These are phyloP conservation scores for Xylaria arbuscula DNA, from an alignment of 2,329 filamentous ascomycete species.

Conservation along the genomic window DNA sequence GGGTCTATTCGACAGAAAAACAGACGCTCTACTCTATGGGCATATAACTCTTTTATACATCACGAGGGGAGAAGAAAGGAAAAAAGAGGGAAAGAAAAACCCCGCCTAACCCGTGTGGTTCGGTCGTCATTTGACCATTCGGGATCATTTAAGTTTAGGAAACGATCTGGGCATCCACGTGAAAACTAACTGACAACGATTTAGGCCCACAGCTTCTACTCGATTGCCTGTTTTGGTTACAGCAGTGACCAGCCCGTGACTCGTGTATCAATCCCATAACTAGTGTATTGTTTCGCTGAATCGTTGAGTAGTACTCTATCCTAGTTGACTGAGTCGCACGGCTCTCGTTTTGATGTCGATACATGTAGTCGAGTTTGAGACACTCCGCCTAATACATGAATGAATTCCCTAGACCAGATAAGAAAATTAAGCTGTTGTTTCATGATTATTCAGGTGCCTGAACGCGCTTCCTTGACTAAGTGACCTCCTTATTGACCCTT, in stretches of 20 bases:
- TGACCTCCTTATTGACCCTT: background rate
- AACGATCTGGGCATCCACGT: background rate
- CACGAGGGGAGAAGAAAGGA: too few species aligned
- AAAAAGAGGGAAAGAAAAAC: too few species aligned
- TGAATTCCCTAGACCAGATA: background rate
- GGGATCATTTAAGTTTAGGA: background rate
- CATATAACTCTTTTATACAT: background rate
- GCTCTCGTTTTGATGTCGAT: background rate
- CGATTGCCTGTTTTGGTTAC: background rate
- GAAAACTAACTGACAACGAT: background rate
- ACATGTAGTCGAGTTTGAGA: background rate
- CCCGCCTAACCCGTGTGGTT: background rate
- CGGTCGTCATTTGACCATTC: background rate
- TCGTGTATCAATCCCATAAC: constrained; percentile 21
- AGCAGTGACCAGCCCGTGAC: constrained; percentile 14
- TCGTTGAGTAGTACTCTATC: background rate
- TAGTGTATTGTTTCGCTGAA: background rate
- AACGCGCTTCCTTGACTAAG: background rate
- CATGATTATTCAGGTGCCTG: background rate
- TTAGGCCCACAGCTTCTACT: constrained; percentile 1
- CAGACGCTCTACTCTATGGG: background rate
- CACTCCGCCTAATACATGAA: background rate
- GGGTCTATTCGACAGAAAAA: background rate
- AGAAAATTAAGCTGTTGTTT: background rate
- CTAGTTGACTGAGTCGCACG: constrained; percentile 12